phyloP scores from a whole-genome alignment of 805 yeast genomes.

The Candida anglica region DNA sequence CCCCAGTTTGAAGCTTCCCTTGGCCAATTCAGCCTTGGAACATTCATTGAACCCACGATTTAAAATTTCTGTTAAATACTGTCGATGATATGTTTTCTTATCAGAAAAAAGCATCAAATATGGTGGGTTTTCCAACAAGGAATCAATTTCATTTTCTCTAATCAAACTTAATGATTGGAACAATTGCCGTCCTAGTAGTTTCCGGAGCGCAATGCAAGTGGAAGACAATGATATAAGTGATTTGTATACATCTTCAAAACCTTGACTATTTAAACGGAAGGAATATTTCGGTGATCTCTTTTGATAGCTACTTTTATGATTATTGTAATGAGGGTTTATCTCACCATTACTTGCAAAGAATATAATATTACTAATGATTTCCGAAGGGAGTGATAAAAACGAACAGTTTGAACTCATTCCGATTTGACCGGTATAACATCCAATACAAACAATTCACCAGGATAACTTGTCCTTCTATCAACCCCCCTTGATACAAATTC shows the following conservation, averaged over 20 bases:
- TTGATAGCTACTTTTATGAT: too few species aligned
- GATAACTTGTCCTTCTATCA: too few species aligned
- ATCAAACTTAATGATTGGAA: conserved; percentile 21
- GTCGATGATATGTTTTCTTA: conserved; percentile 11
- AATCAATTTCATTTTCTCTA: conserved; percentile 23
- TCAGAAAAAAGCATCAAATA: conserved; percentile 17
- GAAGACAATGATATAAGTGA: conserved; percentile 15
- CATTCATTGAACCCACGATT: conserved; percentile 12
- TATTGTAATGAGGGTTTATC: too few species aligned
- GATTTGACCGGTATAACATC: too few species aligned
- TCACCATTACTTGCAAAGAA: too few species aligned
- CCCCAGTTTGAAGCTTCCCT: conserved; percentile 10
- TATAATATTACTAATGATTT: too few species aligned
- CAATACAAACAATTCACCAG: too few species aligned
- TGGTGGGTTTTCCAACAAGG: conserved; percentile 17
- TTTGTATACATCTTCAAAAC: neutral
- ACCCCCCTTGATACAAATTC: too few species aligned
- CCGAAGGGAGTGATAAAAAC: too few species aligned
- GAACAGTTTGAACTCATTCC: too few species aligned
- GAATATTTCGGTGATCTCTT: too few species aligned
- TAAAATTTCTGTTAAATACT: conserved; percentile 17
- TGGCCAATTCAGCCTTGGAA: conserved; percentile 14
- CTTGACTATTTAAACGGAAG: too few species aligned
- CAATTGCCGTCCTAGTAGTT: conserved; percentile 13
- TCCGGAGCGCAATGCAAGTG: conserved; percentile 20